Evolutionary conservation across 129 eudicot genomes (phyloP).

Genomic region (Pseudognaphalium luteoalbum): DNA sequence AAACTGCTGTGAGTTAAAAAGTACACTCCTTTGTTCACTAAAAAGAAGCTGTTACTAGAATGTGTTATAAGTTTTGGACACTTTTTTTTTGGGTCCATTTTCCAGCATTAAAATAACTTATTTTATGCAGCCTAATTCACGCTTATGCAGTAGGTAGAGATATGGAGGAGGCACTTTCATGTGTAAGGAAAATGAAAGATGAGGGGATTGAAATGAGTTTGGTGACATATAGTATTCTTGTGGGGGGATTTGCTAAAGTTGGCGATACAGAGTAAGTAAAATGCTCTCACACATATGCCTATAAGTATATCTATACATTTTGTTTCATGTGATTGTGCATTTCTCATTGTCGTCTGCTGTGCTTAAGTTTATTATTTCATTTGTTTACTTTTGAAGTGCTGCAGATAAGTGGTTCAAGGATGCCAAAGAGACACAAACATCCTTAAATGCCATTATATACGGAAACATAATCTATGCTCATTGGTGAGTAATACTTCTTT

Average conservation of each 20-base stretch:
- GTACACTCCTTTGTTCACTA: neutral
- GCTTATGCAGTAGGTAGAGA: conserved; percentile 97
- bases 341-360: neutral
- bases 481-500: conserved; percentile 46
- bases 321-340: neutral
- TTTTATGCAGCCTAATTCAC: conserved; percentile 91
- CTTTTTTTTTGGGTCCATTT: conserved; percentile 19
- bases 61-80: conserved; percentile 5
- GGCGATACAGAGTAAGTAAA: conserved; percentile 72
- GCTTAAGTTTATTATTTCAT: conserved; percentile 28
- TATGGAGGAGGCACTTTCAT: conserved; percentile 95
- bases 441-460: conserved; percentile 71
- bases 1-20: conserved; percentile 5
- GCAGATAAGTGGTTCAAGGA: conserved; percentile 90
- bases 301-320: neutral
- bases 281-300: neutral
- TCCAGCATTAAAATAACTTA: conserved; percentile 30
- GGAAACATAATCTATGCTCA: conserved; percentile 91
- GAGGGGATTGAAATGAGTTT: conserved; percentile 82
- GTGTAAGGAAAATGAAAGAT: conserved; percentile 88
- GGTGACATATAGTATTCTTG: conserved; percentile 90
- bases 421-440: conserved; percentile 72
- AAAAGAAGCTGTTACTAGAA: conserved; percentile 1
- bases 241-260: conserved; percentile 84
- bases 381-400: conserved; percentile 57